Evolutionary conservation across 192 early-diverging fungal species (phyloP), one percentile per base, ranked within the genome.

Genomic region (Coemansia nantahalensis): DNA sequence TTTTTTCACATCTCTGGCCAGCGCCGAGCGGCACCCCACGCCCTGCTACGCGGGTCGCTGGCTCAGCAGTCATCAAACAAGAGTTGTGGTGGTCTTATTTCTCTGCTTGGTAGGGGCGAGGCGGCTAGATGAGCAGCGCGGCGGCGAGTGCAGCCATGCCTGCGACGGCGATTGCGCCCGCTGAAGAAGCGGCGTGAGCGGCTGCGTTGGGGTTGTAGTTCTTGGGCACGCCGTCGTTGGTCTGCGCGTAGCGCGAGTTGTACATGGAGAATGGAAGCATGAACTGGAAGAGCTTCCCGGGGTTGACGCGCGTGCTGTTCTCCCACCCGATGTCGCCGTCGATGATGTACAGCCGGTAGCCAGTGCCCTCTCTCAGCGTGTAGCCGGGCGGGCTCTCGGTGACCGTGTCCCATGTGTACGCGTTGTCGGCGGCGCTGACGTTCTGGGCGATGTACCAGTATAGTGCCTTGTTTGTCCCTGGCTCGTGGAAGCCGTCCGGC

Each of bases 211-310:
- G 73, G 32, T 77, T 77, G 62, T 77, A 77, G 62, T 57, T 58
- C 34, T 59, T 65, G 8, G 73, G 61, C 30, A 77, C 67, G 37
- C 73, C 73, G 32, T 77, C 62, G 62, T 77, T 77, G 21, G 73
- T 65, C 47, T 77, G 65, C 1, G 52, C 51, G 40, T 77, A 77
- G 48, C 65, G 65, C 57, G 73, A 77, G 36, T 77, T 77, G 65
- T 77, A 77, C 73, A 77, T 77, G 36, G 73, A 65, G 44, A 77
- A 77, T 23, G 65, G 65, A 14, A 77, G 53, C 73, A 67, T 75
- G 45, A 75, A 75, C 71, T 75, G 71, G 55, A 75, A 77, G 39
- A 77, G 51, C 43, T 59, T 58, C n/a, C 73, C 67, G 8, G 73
- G 46, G 49, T 51, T 62, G 6, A 68, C 73, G 12, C 54, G 61